Evolutionary conservation across 192 early-diverging fungal species (phyloP), one percentile per base, ranked within the genome.

Genomic region (Umbelopsis ramanniana): DNA sequence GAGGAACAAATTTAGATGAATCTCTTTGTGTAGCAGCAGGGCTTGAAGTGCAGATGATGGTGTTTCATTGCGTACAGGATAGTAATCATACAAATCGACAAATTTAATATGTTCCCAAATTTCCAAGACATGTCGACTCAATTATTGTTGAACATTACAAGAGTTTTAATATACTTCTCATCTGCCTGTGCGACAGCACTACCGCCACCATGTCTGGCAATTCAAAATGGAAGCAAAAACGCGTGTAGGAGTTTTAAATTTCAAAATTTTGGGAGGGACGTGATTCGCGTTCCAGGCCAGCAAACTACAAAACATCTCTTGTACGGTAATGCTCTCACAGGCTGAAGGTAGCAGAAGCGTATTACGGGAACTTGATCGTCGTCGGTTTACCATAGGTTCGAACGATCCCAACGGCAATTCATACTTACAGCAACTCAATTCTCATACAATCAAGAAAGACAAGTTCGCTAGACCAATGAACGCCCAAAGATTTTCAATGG

Each of bases 171-270:
- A 29, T 3, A 29, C 29, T 29, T 29, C 29, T 3, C 29, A 29
- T 29, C 29, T 29, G 29, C 29, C 29, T 29, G 29, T 29, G 3
- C 29, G 3, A 29, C 29, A 3, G 29, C 3, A 29, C 29, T 2
- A 29, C 29, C 29, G 29, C 3, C 29, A 29, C 3, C 29, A 1
- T 29, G 3, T 3, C 29, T 29, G 29, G 29, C 1, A 29, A 2
- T 29, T 54, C 6, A 22, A 22, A 54, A 54, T 54, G 40, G 29
- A 29, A 43, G 40, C 23, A 54, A 54, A n/a, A 63, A 63, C 57
- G 57, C 57, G 57, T 63, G 33, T 63, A 63, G 57, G 57, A 63
- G 57, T 63, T 63, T 63, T 2, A 63, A 63, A 37, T 24, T 54
- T 29, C 46, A 50, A 6, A 50, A 50, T 50, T 50, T 50, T 17